These are phyloP conservation scores for Pseudocercospora cruenta DNA, from an alignment of 2,329 filamentous ascomycete genomes.

Conservation along the genomic window DNA sequence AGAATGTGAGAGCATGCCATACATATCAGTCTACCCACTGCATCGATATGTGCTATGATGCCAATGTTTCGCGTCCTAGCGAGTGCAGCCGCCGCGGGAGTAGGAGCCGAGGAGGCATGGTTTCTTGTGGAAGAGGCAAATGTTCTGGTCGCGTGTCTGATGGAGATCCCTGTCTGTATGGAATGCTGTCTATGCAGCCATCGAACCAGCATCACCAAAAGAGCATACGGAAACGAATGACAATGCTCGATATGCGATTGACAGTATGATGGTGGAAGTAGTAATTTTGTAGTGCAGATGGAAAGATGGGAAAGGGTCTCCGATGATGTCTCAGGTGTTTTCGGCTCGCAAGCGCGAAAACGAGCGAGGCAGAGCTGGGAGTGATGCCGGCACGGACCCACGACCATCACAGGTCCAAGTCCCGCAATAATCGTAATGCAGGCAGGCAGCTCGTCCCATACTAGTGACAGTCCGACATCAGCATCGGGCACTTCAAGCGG, in stretches of 20 bases:
- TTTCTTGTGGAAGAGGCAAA: conserved; percentile 14
- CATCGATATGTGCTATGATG: conserved; percentile 98
- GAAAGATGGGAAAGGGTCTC: neutral
- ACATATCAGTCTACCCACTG: conserved; percentile 51
- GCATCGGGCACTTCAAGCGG: conserved; percentile 20
- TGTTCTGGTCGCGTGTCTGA: conserved; percentile 8
- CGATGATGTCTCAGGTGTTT: neutral
- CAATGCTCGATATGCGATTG: neutral
- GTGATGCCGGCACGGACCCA: neutral
- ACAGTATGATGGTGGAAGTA: neutral
- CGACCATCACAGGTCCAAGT: neutral
- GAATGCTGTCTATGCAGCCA: conserved; percentile 29
- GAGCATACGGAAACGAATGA: neutral
- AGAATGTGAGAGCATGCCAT: conserved; percentile 12
- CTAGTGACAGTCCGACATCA: conserved; percentile 5
- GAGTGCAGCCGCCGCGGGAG: neutral
- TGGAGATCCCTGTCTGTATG: neutral
- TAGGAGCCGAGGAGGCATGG: conserved; percentile 10
- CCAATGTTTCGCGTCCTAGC: conserved; percentile 70
- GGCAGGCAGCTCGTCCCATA: neutral
- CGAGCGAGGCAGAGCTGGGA: neutral
- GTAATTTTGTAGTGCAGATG: neutral
- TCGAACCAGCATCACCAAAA: conserved; percentile 25
- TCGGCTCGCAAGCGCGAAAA: neutral
- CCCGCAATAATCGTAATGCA: neutral